phyloP scores from a whole-genome alignment of 2,329 filamentous ascomycete genomes.

The Cephalotrichum gorgonifer region DNA sequence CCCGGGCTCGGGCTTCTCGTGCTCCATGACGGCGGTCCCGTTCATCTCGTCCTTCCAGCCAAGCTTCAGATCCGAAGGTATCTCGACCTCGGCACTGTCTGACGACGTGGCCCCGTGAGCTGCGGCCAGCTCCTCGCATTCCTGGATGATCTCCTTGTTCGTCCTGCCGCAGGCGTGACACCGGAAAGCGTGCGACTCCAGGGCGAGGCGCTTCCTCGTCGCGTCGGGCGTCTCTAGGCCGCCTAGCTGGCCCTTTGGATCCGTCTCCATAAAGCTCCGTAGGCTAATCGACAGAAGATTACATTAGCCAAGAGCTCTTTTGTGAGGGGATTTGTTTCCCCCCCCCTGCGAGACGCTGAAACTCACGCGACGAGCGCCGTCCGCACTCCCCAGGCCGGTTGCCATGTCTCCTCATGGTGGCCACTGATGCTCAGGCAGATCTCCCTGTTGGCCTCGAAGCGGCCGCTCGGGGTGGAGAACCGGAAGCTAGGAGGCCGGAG shows the following conservation, averaged over 20 bases:
- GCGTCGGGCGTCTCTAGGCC: slow-evolving; percentile 68
- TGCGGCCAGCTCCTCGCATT: slow-evolving; percentile 46
- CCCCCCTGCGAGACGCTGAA: too few relatives aligned
- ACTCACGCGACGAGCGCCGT: slow-evolving; percentile 63
- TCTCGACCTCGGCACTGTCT: slow-evolving; percentile 30
- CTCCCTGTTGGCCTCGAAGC: slow-evolving; percentile 93
- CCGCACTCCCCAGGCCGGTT: slow-evolving; percentile 92
- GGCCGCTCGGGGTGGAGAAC: slow-evolving; percentile 81
- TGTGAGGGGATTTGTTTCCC: too few relatives aligned
- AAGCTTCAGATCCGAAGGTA: slow-evolving; percentile 50
- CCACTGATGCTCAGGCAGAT: slow-evolving; percentile 91
- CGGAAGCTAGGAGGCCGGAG: slow-evolving; percentile 91
- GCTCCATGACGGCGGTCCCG: background rate
- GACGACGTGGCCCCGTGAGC: slow-evolving; percentile 26
- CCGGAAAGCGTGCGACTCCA: slow-evolving; percentile 52
- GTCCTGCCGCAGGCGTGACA: slow-evolving; percentile 61
- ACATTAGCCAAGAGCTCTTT: too few relatives aligned
- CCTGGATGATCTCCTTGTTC: slow-evolving; percentile 65
- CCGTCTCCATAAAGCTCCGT: slow-evolving; percentile 86
- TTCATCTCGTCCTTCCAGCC: slow-evolving; percentile 63
- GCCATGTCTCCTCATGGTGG: slow-evolving; percentile 97
- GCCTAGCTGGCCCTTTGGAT: slow-evolving; percentile 78
- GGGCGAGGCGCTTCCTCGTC: slow-evolving; percentile 59
- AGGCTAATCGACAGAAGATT: slow-evolving; percentile 30
- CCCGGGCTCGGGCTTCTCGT: slow-evolving; percentile 16